A percentile compares a stretch with the other conserved stretches of the same genome.
phyloP scores from a whole-genome alignment of 163 green algal species.

The Scenedesmus sp. region DNA sequence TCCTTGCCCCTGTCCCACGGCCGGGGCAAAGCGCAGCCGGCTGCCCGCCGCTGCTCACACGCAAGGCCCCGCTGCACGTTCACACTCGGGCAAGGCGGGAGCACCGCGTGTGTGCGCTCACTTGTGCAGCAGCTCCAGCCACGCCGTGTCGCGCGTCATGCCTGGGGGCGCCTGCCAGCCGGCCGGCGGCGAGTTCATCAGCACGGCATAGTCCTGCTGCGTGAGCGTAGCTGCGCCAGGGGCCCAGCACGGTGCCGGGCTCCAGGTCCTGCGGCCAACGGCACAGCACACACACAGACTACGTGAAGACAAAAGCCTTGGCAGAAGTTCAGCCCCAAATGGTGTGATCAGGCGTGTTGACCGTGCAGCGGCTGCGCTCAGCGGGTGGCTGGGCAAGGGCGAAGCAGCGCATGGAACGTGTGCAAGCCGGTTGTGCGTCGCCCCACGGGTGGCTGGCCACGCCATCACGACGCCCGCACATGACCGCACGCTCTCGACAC shows the following conservation, averaged over 20 bases:
- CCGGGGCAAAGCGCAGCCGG: too few relatives aligned
- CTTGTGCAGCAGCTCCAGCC: slow-evolving; percentile 52
- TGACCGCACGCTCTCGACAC: too few relatives aligned
- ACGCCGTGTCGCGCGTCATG: not conserved
- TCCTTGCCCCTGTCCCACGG: too few relatives aligned
- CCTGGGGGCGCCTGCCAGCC: slow-evolving; percentile 17
- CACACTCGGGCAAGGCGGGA: not conserved
- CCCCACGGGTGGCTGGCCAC: too few relatives aligned
- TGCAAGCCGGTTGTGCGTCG: too few relatives aligned
- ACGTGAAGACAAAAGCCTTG: not conserved
- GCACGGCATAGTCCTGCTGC: slow-evolving; percentile 5
- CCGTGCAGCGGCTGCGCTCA: too few relatives aligned
- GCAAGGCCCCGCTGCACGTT: not conserved
- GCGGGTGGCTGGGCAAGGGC: too few relatives aligned
- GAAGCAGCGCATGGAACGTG: too few relatives aligned
- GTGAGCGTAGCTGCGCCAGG: slow-evolving; percentile 41
- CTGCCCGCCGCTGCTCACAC: not conserved
- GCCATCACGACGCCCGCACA: too few relatives aligned
- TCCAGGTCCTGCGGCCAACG: slow-evolving; percentile 23
- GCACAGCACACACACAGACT: not conserved
- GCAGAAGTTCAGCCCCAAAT: not conserved
- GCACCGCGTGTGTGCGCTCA: not conserved
- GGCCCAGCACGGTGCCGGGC: slow-evolving; percentile 32
- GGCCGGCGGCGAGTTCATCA: slow-evolving; percentile 8
- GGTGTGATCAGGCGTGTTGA: too few relatives aligned